These are phyloP conservation scores for Pneumocystis canis DNA, from an alignment of 1,139 yeast species.

Conservation along the genomic window DNA sequence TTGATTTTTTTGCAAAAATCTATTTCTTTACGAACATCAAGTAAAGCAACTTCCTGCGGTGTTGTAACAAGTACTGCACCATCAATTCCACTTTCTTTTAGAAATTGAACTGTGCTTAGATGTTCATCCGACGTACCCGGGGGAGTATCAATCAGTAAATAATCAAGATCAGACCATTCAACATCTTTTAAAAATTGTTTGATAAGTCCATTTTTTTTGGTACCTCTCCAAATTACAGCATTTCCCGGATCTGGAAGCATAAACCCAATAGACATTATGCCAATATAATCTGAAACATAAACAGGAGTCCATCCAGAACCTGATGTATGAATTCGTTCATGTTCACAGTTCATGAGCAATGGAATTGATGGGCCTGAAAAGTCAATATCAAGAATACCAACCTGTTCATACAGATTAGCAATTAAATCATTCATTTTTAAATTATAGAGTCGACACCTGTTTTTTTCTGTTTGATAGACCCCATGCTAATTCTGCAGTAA, in stretches of 20 bases:
- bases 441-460: neutral
- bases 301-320: constrained; percentile 95
- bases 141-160: constrained; percentile 85
- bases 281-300: constrained; percentile 85
- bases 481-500: constrained; percentile 90
- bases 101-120: constrained; percentile 68
- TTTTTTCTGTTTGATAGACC: constrained; percentile 83
- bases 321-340: constrained; percentile 76
- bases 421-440: neutral
- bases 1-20: constrained; percentile 88
- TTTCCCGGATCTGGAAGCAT: constrained; percentile 90
- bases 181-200: constrained; percentile 91
- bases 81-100: constrained; percentile 83
- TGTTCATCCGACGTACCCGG: constrained; percentile 99
- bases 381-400: constrained; percentile 94
- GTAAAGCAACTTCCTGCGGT: constrained; percentile 90
- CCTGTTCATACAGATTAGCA: constrained; percentile 31
- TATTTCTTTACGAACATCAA: constrained; percentile 90
- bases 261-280: constrained; percentile 89
- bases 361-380: constrained; percentile 97
- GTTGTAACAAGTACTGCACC: constrained; percentile 94
- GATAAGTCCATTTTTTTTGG: constrained; percentile 82
- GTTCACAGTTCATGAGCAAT: constrained; percentile 80
- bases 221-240: constrained; percentile 95
- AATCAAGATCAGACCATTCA: constrained; percentile 89